Evolutionary conservation across 2,329 filamentous ascomycete genomes (phyloP).

Genomic region (Colletotrichum theobromicola): DNA sequence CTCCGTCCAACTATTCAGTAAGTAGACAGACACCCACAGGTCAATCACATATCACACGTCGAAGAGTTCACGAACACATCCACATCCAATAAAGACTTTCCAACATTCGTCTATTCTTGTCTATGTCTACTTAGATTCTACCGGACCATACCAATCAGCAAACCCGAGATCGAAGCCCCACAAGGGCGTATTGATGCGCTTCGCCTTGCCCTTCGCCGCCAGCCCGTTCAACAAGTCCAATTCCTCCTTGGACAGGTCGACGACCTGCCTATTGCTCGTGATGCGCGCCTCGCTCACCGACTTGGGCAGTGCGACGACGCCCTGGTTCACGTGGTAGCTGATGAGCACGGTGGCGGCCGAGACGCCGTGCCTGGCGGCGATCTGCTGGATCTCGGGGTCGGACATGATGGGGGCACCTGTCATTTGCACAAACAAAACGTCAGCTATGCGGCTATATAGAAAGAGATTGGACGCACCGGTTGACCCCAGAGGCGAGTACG

Average conservation of each 20-base stretch:
- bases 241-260: neutral
- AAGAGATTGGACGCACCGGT: neutral
- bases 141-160: neutral
- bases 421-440: accelerated
- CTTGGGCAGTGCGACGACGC: neutral
- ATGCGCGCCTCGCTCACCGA: neutral
- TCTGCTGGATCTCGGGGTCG: neutral
- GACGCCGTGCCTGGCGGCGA: neutral
- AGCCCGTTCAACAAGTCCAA: neutral
- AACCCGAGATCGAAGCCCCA: neutral
- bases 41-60: neutral
- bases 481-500: neutral
- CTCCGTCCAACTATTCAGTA: neutral
- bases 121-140: neutral
- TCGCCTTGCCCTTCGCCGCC: neutral
- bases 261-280: neutral
- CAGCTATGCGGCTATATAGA: accelerated
- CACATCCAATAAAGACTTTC: neutral
- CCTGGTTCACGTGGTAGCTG: neutral
- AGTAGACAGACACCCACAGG: neutral
- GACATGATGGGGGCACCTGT: neutral
- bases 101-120: neutral
- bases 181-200: neutral
- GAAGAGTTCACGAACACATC: neutral
- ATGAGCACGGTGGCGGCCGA: neutral